Evolutionary conservation across 2,329 filamentous ascomycete species (phyloP).

Genomic region (Rhynchosporium graminicola): DNA sequence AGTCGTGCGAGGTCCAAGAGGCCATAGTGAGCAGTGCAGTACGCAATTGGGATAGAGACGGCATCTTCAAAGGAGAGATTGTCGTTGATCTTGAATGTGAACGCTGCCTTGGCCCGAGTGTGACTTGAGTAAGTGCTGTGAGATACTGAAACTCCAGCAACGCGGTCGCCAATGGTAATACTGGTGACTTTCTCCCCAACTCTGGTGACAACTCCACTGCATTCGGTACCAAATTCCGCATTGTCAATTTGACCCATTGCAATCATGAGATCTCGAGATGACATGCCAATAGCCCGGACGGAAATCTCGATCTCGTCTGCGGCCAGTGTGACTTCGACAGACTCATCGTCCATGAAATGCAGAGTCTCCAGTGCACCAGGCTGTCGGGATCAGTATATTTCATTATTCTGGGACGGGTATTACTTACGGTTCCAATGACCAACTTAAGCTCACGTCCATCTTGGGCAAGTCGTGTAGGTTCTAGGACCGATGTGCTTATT

Average conservation of each 20-base stretch:
- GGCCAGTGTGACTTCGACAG: constrained; percentile 15
- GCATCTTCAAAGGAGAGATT: constrained; percentile 31
- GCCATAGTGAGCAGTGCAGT: constrained; percentile 35
- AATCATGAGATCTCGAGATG: constrained; percentile 38
- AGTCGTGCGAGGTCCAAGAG: constrained; percentile 35
- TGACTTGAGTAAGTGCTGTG: constrained; percentile 34
- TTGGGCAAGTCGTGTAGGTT: constrained; percentile 28
- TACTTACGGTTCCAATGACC: constrained; percentile 26
- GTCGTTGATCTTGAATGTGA: constrained; percentile 29
- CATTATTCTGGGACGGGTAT: neutral
- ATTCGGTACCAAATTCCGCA: constrained; percentile 42
- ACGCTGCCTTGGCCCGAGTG: constrained; percentile 30
- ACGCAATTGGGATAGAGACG: constrained; percentile 34
- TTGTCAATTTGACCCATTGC: constrained; percentile 40
- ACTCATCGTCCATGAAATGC: constrained; percentile 33
- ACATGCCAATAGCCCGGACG: constrained; percentile 39
- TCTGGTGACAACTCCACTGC: constrained; percentile 40
- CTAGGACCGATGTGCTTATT: constrained; percentile 25
- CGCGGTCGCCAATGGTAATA: constrained; percentile 39
- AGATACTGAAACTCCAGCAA: constrained; percentile 34
- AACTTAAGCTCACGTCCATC: constrained; percentile 31
- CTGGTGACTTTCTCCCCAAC: constrained; percentile 37
- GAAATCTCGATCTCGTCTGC: constrained; percentile 36
- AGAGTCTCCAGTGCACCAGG: constrained; percentile 37
- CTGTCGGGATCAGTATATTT: neutral